phyloP scores from a whole-genome alignment of 225 moss, liverwort and hornwort species.

The Sphagnum tenellum region DNA sequence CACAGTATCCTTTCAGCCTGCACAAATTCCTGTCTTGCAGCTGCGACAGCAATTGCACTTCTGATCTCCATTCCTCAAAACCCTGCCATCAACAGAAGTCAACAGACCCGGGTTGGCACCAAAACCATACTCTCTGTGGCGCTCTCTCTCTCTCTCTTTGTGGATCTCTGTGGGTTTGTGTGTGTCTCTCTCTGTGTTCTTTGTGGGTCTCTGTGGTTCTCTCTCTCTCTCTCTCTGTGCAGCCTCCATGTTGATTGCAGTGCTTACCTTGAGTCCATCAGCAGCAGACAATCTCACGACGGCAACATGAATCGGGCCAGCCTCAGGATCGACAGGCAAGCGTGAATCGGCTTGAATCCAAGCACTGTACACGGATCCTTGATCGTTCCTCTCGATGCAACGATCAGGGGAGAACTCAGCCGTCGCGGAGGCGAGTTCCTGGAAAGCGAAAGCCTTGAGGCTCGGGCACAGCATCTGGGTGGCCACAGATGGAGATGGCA shows the following conservation, averaged over 20 bases:
- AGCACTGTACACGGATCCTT: neutral
- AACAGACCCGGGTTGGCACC: neutral
- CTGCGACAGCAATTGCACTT: slow-evolving; percentile 23
- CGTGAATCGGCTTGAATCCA: neutral
- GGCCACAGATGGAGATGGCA: too few species aligned
- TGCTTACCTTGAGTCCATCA: neutral
- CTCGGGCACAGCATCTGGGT: too few species aligned
- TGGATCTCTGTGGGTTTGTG: neutral
- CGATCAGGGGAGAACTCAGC: too few species aligned
- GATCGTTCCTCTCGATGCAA: neutral
- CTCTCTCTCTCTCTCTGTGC: slow-evolving; percentile 2
- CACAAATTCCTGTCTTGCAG: slow-evolving; percentile 19
- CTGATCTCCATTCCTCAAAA: slow-evolving; percentile 20
- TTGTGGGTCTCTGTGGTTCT: slow-evolving; percentile 1
- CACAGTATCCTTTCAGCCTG: slow-evolving; percentile 24
- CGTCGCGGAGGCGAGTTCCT: too few species aligned
- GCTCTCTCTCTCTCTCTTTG: slow-evolving; percentile 9
- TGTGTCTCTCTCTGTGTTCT: neutral
- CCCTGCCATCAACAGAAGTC: slow-evolving; percentile 12
- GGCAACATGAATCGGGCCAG: neutral
- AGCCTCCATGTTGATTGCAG: too few species aligned
- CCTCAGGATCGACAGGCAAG: neutral
- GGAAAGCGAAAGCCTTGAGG: too few species aligned
- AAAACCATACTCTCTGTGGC: slow-evolving; percentile 3
- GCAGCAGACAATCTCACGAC: neutral